Percentiles rank a stretch among this genome's conserved stretches.
These are phyloP conservation scores for Fusarium papillatum DNA, from an alignment of 2,329 filamentous ascomycete species.

Conservation along the genomic window DNA sequence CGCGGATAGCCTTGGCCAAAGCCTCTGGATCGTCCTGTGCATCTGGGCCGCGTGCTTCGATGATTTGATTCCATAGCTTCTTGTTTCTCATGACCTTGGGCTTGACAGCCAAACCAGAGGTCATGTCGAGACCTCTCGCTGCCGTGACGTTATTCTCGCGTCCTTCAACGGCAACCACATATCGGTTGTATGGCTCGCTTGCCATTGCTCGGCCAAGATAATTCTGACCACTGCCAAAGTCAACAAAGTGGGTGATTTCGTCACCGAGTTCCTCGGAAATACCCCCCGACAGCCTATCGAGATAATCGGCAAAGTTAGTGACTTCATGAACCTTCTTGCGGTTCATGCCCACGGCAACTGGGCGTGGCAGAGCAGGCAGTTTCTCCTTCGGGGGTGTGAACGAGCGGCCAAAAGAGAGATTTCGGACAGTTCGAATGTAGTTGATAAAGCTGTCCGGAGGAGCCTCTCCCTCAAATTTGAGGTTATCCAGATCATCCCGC, in stretches of 20 bases:
- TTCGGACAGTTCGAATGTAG: slow-evolving; percentile 81
- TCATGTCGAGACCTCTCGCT: slow-evolving; percentile 87
- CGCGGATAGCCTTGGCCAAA: slow-evolving; percentile 49
- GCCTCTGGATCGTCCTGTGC: slow-evolving; percentile 56
- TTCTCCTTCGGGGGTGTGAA: slow-evolving; percentile 62
- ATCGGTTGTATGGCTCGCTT: slow-evolving; percentile 85
- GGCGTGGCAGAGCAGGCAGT: slow-evolving; percentile 73
- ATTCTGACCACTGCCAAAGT: slow-evolving; percentile 97
- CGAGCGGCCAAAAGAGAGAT: slow-evolving; percentile 75
- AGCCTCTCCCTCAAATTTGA: slow-evolving; percentile 42
- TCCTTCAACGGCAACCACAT: slow-evolving; percentile 93
- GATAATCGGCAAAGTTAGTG: slow-evolving; percentile 87
- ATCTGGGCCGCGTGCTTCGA: slow-evolving; percentile 53
- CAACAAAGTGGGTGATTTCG: slow-evolving; percentile 87
- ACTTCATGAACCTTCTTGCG: slow-evolving; percentile 97
- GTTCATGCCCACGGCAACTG: slow-evolving; percentile 92
- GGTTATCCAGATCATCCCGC: slow-evolving; percentile 75
- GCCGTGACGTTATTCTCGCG: slow-evolving; percentile 88
- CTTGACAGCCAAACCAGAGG: slow-evolving; percentile 81
- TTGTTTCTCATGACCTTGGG: slow-evolving; percentile 85
- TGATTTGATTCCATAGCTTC: slow-evolving; percentile 76
- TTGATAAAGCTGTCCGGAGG: slow-evolving; percentile 72
- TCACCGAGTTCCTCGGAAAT: slow-evolving; percentile 70
- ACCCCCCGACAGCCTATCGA: slow-evolving; percentile 71
- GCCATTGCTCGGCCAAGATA: slow-evolving; percentile 93